Percentiles rank a stretch among this genome's conserved stretches.
These are phyloP conservation scores for Fusarium tricinctum DNA, from an alignment of 2,329 filamentous ascomycete genomes.

Conservation along the genomic window DNA sequence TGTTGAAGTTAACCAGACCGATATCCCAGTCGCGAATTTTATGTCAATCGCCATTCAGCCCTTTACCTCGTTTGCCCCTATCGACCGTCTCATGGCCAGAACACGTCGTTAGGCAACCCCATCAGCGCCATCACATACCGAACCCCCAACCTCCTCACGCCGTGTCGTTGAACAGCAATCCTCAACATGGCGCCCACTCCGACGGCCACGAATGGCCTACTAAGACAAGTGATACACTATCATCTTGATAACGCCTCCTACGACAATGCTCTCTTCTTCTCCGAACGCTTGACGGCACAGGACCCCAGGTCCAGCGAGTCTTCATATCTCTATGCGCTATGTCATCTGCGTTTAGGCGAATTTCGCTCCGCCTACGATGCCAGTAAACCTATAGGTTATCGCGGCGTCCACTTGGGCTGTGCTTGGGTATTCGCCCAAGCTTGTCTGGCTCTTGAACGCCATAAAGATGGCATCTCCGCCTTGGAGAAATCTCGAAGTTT, in stretches of 20 bases:
- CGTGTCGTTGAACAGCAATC: conserved; percentile 44
- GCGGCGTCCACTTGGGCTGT: conserved; percentile 85
- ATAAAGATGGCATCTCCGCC: conserved; percentile 84
- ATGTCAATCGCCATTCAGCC: conserved; percentile 18
- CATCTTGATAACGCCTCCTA: conserved; percentile 90
- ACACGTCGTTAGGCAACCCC: conserved; percentile 44
- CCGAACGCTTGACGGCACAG: conserved; percentile 86
- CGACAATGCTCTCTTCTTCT: conserved; percentile 93
- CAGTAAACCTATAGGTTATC: conserved; percentile 77
- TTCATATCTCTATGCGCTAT: conserved; percentile 85
- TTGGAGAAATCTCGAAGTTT: conserved; percentile 84
- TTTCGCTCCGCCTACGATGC: conserved; percentile 88
- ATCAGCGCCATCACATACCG: conserved; percentile 34
- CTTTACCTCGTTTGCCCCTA: conserved; percentile 4
- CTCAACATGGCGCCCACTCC: conserved; percentile 67
- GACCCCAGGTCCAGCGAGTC: conserved; percentile 86
- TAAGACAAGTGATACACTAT: conserved; percentile 74
- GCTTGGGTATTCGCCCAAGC: conserved; percentile 93
- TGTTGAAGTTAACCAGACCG: conserved; percentile 19
- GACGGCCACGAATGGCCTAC: conserved; percentile 64
- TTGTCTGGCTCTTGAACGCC: conserved; percentile 82
- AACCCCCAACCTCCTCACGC: conserved; percentile 18
- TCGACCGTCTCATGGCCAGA: conserved; percentile 49
- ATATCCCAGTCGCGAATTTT: conserved; percentile 19
- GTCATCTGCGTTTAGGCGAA: conserved; percentile 85